A percentile compares a stretch with the other conserved stretches of the same genome.
Conservation (phyloP, 768 basidiomycete species). For the Rhodocollybia butyracea region DNA sequence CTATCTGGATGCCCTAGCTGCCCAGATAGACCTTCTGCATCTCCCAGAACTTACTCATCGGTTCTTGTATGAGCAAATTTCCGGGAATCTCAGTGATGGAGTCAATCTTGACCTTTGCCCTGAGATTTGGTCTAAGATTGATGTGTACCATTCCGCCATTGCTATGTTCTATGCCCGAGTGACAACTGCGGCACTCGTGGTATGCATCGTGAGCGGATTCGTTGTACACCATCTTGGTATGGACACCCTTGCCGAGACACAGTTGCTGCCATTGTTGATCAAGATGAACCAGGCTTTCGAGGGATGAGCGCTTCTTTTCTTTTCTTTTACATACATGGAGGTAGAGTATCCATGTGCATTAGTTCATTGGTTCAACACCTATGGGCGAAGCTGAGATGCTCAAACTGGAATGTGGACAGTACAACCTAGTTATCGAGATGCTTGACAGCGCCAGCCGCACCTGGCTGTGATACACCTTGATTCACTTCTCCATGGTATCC, state of each 20-base stretch:
- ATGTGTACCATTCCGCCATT: constrained; percentile 9
- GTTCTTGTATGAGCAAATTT: too few species aligned
- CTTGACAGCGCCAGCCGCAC: too few species aligned
- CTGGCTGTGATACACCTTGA: too few species aligned
- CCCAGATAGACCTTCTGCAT: too few species aligned
- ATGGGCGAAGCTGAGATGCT: constrained; percentile 8
- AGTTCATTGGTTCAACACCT: constrained; percentile 16
- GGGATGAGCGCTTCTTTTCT: constrained; percentile 13
- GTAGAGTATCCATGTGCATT: constrained; percentile 14
- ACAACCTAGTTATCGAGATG: too few species aligned
- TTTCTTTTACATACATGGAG: constrained; percentile 11
- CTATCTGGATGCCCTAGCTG: too few species aligned
- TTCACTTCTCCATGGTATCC: too few species aligned
- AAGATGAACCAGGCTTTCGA: neutral
- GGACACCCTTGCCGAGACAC: constrained; percentile 10
- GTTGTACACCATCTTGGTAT: constrained; percentile 13
- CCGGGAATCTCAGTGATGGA: too few species aligned
- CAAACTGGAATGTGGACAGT: constrained; percentile 14
- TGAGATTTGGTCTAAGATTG: too few species aligned
- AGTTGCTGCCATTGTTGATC: constrained; percentile 10
- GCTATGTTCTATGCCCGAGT: constrained; percentile 19
- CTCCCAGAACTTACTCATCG: too few species aligned
- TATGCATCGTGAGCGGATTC: constrained; percentile 20
- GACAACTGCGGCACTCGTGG: constrained; percentile 14
- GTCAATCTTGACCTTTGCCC: too few species aligned